Evolutionary conservation across 2,329 filamentous ascomycete genomes (phyloP).

Genomic region (Botrytis paeoniae): DNA sequence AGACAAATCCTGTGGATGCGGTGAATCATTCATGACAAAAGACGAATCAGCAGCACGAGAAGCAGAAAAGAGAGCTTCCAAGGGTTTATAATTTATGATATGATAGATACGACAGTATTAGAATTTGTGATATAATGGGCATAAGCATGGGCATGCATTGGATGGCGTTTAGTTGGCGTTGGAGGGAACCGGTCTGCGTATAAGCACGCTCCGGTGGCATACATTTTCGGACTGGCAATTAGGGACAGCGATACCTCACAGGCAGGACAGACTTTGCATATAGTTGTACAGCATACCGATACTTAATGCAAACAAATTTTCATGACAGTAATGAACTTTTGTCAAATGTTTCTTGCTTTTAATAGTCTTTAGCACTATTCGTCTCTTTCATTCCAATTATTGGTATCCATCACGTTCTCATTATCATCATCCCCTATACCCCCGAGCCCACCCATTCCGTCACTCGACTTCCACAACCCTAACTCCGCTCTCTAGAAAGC

Average conservation of each 20-base stretch:
- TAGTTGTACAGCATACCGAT: constrained; percentile 7
- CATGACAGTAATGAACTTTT: neutral
- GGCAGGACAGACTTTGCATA: constrained; percentile 16
- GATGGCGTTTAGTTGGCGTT: constrained; percentile 28
- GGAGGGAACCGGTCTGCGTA: constrained; percentile 6
- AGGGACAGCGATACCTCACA: constrained; percentile 13
- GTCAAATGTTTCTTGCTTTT: neutral
- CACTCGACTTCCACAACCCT: no score
- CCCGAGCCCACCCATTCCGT: neutral
- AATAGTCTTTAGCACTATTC: neutral
- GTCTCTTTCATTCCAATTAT: neutral
- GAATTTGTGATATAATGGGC: constrained; percentile 21
- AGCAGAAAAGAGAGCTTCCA: neutral
- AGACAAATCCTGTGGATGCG: constrained; percentile 96
- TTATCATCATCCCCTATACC: neutral
- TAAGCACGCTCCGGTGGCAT: neutral
- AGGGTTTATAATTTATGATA: constrained; percentile 33
- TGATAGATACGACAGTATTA: constrained; percentile 14
- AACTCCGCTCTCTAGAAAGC: constrained; percentile 40
- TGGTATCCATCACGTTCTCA: neutral
- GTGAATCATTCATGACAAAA: constrained; percentile 87
- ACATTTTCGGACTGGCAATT: neutral
- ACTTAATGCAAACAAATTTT: constrained; percentile 1
- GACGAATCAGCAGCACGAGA: constrained; percentile 19
- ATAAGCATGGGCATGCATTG: constrained; percentile 34